Evolutionary conservation across 768 basidiomycete genomes (phyloP).

Genomic region (Dioszegia crocea): DNA sequence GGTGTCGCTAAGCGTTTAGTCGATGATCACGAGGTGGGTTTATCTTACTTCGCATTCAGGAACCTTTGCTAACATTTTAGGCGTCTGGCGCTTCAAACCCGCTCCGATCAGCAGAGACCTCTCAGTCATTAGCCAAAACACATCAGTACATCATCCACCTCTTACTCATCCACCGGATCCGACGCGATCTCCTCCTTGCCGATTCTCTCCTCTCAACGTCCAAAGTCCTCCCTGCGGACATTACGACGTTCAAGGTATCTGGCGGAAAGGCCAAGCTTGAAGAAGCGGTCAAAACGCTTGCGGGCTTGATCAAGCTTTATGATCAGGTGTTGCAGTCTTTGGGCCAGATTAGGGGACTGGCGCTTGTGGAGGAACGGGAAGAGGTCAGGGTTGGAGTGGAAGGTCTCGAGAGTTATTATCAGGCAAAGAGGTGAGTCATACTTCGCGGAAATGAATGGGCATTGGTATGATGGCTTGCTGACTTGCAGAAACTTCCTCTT

Average conservation of each 20-base stretch:
- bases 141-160: constrained; percentile 84
- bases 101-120: constrained; percentile 32
- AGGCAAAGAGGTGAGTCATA: constrained; percentile 66
- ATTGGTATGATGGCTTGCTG: no score
- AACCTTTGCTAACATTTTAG: constrained; percentile 50
- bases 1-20: constrained; percentile 71
- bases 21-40: constrained; percentile 74
- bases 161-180: constrained; percentile 77
- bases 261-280: constrained; percentile 37
- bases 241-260: constrained; percentile 22
- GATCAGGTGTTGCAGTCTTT: constrained; percentile 82
- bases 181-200: constrained; percentile 79
- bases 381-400: constrained; percentile 76
- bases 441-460: no score
- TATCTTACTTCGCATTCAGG: constrained; percentile 2
- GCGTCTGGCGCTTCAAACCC: constrained; percentile 33
- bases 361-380: constrained; percentile 80
- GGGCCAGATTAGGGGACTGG: constrained; percentile 74
- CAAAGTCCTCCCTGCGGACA: constrained; percentile 20
- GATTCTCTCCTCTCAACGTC: constrained; percentile 54
- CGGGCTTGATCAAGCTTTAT: constrained; percentile 76
- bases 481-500: constrained; percentile 65
- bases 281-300: constrained; percentile 60
- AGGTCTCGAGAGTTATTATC: constrained; percentile 66
- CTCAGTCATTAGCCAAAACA: constrained; percentile 57